These are phyloP conservation scores for Durio zibethinus DNA, from an alignment of 345 rosid species.

Conservation along the genomic window DNA sequence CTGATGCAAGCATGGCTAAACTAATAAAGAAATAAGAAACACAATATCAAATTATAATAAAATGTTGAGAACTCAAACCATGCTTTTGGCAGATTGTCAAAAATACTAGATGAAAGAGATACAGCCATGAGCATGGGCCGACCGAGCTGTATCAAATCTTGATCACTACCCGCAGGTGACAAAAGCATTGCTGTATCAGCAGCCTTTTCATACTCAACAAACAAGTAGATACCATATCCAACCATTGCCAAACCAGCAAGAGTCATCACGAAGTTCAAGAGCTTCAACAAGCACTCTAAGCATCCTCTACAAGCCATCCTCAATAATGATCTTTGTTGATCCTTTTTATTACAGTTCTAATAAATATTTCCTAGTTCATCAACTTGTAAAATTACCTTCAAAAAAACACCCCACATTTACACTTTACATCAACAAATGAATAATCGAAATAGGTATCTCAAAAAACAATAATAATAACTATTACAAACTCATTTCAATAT, in stretches of 20 bases:
- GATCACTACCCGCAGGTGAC: constrained; percentile 28
- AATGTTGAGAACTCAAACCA: constrained; percentile 51
- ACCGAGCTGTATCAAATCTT: constrained; percentile 51
- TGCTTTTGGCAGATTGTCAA: constrained; percentile 72
- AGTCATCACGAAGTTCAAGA: constrained; percentile 74
- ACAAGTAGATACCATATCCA: constrained; percentile 95
- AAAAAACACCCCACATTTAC: constrained; percentile 14
- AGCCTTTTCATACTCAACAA: constrained; percentile 59
- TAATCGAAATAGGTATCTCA: not conserved
- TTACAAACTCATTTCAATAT: not conserved
- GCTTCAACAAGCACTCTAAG: constrained; percentile 77
- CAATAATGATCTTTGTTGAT: constrained; percentile 8
- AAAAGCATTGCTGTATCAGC: constrained; percentile 28
- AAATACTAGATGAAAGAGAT: constrained; percentile 46
- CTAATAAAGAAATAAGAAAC: not conserved
- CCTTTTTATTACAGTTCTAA: constrained; percentile 8
- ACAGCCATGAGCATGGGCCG: constrained; percentile 83
- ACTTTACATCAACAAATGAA: not conserved
- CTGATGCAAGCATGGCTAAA: not conserved
- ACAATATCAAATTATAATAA: not conserved
- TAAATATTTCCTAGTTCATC: constrained; percentile 32
- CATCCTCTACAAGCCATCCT: constrained; percentile 82
- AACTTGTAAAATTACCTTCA: constrained; percentile 26
- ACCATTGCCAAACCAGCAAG: constrained; percentile 80
- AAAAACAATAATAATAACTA: not conserved